Percentiles rank a stretch among this genome's conserved stretches.
Conservation (phyloP, 2,329 filamentous ascomycete genomes). For the Fusarium nisikadoi region DNA sequence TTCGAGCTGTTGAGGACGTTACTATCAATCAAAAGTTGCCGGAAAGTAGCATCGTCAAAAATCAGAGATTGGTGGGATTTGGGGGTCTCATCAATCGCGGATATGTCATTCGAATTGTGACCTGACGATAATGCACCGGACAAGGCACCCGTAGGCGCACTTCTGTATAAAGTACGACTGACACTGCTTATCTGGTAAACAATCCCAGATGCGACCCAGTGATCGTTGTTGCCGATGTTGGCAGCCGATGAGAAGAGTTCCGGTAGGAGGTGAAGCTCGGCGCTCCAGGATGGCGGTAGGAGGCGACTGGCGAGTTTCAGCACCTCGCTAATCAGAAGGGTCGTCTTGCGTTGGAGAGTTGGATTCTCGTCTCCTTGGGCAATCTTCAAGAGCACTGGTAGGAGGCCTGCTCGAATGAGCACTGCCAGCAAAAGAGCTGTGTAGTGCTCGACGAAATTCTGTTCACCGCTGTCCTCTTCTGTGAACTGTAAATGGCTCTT, state of each 20-base stretch:
- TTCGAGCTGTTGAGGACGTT: conserved; percentile 90
- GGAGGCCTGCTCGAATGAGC: conserved; percentile 82
- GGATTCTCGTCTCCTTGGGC: conserved; percentile 75
- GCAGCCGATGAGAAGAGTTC: conserved; percentile 83
- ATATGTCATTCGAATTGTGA: conserved; percentile 60
- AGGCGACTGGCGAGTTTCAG: conserved; percentile 89
- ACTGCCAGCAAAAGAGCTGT: conserved; percentile 88
- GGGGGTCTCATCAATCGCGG: conserved; percentile 65
- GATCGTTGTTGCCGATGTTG: conserved; percentile 74
- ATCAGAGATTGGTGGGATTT: conserved; percentile 59
- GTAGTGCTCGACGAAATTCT: conserved; percentile 94
- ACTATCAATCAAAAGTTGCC: conserved; percentile 77
- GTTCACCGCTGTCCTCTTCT: conserved; percentile 75
- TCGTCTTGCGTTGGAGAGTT: conserved; percentile 85
- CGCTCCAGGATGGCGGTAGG: conserved; percentile 83
- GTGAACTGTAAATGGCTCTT: conserved; percentile 63
- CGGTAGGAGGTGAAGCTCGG: conserved; percentile 86
- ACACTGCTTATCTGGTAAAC: conserved; percentile 99
- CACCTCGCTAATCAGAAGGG: conserved; percentile 88
- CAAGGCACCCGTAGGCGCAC: conserved; percentile 62
- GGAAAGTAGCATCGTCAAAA: conserved; percentile 71
- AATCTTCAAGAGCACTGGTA: conserved; percentile 70
- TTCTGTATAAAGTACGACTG: conserved; percentile 89
- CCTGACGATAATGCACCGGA: conserved; percentile 55
- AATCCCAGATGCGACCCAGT: conserved; percentile 85